phyloP scores from a whole-genome alignment of 345 rosid species.

The Ailanthus altissimus region DNA sequence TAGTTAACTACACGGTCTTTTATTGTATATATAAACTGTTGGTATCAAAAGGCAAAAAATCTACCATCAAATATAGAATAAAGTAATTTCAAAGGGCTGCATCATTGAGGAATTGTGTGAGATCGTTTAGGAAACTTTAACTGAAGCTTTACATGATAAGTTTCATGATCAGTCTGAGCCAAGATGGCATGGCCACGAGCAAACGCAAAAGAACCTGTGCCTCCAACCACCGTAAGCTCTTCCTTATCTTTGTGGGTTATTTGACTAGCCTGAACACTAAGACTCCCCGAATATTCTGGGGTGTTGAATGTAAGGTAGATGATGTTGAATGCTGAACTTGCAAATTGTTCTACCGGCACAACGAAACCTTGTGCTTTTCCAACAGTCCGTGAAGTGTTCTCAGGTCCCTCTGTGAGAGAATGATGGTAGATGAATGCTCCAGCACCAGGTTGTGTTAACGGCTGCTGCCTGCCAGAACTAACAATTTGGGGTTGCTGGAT shows the following conservation, averaged over 20 bases:
- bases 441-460: constrained; percentile 6
- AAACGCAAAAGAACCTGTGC: constrained; percentile 81
- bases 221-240: constrained; percentile 68
- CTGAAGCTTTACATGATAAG: constrained; percentile 76
- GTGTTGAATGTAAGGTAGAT: constrained; percentile 70
- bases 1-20: too few species aligned
- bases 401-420: constrained; percentile 62
- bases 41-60: not conserved
- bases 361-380: constrained; percentile 85
- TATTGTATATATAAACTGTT: not conserved
- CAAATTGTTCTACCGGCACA: constrained; percentile 61
- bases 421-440: constrained; percentile 71
- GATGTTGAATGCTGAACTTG: constrained; percentile 61
- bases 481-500: constrained; percentile 53
- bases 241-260: constrained; percentile 39
- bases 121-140: constrained; percentile 63
- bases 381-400: constrained; percentile 61
- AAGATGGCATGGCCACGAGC: constrained; percentile 74
- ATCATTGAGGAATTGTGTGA: constrained; percentile 50
- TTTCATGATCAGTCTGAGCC: constrained; percentile 28
- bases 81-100: not conserved
- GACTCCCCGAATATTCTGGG: constrained; percentile 55
- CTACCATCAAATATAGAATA: not conserved
- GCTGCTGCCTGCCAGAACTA: constrained; percentile 25
- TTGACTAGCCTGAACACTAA: constrained; percentile 57